Conservation (phyloP, 2,329 filamentous ascomycete genomes). For the Diaporthe sp. region DNA sequence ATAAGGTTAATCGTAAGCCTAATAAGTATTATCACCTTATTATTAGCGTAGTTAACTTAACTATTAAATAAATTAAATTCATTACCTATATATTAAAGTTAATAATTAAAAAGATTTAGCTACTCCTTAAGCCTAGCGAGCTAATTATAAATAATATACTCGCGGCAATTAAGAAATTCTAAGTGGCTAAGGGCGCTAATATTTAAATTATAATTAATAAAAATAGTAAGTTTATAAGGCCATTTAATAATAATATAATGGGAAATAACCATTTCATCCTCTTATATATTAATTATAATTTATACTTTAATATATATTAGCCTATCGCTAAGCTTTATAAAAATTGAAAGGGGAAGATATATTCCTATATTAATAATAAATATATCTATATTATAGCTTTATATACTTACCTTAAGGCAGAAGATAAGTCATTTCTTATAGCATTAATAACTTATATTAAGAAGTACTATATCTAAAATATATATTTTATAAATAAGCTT, state of each 20-base stretch:
- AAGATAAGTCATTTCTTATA: neutral
- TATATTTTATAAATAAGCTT: neutral
- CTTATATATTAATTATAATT: neutral
- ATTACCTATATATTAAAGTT: too few species aligned
- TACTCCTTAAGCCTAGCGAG: rapidly evolving
- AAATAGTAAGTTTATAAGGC: neutral
- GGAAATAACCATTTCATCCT: neutral
- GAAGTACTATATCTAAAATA: neutral
- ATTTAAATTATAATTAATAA: neutral
- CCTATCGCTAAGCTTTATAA: neutral
- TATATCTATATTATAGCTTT: neutral
- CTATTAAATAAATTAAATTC: too few species aligned
- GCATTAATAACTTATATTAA: neutral
- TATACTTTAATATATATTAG: neutral
- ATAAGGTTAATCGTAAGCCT: too few species aligned
- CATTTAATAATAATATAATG: neutral
- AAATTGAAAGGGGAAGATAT: neutral
- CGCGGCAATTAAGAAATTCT: too few species aligned
- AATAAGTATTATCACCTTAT: too few species aligned
- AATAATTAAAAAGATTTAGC: too few species aligned
- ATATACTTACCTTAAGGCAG: neutral
- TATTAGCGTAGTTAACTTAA: too few species aligned
- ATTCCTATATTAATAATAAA: neutral
- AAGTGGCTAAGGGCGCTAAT: neutral
- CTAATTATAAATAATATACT: too few species aligned